Conservation (phyloP, 179 eudicot genomes). For the Vitellaria paradoxa region DNA sequence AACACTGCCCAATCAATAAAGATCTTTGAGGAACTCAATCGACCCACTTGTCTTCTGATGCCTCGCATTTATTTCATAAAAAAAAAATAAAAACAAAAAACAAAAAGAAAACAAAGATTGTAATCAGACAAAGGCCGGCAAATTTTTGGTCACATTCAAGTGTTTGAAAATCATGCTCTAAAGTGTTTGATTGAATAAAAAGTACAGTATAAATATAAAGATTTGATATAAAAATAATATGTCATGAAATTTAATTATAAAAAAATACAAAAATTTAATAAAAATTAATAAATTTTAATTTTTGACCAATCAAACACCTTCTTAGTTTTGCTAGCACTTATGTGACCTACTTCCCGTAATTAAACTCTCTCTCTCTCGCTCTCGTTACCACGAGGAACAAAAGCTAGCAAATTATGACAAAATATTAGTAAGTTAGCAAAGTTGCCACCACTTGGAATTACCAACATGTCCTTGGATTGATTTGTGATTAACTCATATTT, state of each 20-base stretch:
- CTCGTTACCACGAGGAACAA: constrained; percentile 12
- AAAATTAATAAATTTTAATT: no score
- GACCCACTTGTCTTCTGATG: constrained; percentile 17
- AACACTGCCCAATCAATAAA: constrained; percentile 8
- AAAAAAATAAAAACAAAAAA: no score
- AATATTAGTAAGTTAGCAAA: not conserved
- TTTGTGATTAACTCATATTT: not conserved
- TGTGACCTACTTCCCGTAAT: constrained; percentile 17
- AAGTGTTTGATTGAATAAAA: no score
- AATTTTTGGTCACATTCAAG: constrained; percentile 17
- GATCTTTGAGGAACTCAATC: constrained; percentile 2
- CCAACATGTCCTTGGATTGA: not conserved
- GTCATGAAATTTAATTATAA: no score
- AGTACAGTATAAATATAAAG: no score
- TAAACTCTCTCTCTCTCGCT: no score
- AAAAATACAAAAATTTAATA: no score
- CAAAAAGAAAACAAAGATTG: constrained; percentile 13
- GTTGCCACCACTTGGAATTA: constrained; percentile 1
- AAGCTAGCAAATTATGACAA: constrained; percentile 26
- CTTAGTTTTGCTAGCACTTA: constrained; percentile 18
- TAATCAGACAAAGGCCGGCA: constrained; percentile 12
- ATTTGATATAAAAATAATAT: no score
- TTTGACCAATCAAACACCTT: no score
- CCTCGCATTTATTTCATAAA: not conserved
- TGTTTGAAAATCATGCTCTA: constrained; percentile 7